phyloP scores from a whole-genome alignment of 2,329 filamentous ascomycete genomes.

The Massarina eburnea region DNA sequence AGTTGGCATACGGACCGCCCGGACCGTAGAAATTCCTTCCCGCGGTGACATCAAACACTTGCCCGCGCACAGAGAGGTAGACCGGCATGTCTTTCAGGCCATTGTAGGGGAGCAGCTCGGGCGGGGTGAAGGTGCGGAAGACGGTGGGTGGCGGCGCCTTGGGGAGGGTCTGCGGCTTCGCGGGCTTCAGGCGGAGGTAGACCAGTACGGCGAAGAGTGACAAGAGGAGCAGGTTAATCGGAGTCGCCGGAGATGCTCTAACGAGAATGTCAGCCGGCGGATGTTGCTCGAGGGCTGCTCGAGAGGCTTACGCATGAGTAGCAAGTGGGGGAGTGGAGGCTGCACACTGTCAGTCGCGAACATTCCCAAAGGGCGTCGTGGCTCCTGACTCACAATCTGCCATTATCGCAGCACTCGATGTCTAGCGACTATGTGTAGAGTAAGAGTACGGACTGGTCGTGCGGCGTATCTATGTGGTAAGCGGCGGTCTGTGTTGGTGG shows the following conservation, averaged over 20 bases:
- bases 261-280: constrained; percentile 17
- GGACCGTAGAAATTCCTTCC: constrained; percentile 96
- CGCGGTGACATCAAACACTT: constrained; percentile 84
- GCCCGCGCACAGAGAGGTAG: constrained; percentile 87
- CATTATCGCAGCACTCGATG: constrained; percentile 19
- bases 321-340: constrained; percentile 62
- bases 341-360: constrained; percentile 46
- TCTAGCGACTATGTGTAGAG: not conserved
- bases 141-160: constrained; percentile 69
- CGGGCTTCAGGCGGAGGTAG: constrained; percentile 62
- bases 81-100: constrained; percentile 74
- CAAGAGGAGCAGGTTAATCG: constrained; percentile 63
- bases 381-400: constrained; percentile 24
- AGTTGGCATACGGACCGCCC: constrained; percentile 92
- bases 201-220: constrained; percentile 59
- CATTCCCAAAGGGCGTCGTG: not conserved
- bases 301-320: constrained; percentile 45
- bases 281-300: constrained; percentile 1
- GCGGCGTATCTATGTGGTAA: not conserved
- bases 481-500: not conserved
- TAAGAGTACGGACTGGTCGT: not conserved
- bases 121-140: constrained; percentile 83
- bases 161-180: constrained; percentile 54
- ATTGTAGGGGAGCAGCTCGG: constrained; percentile 81
- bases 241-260: constrained; percentile 58